Evolutionary conservation across 2,329 filamentous ascomycete species (phyloP), one percentile per base, ranked within the genome.

Genomic region (Sclerotinia borealis): DNA sequence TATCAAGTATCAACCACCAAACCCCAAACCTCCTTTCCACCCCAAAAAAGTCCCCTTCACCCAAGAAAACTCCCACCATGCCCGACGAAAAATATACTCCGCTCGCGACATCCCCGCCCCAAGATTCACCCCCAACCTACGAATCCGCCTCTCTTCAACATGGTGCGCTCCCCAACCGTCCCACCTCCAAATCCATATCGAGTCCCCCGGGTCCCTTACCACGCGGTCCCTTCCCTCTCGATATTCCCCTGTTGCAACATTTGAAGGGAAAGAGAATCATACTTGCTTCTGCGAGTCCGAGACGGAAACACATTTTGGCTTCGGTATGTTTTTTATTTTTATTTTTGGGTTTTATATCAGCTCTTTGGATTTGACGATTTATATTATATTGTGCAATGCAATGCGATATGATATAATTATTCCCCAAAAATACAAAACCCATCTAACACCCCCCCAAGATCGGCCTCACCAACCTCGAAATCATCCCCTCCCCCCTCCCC

Each of bases 281-380:
- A 69, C 87, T 99, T 34, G 95, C 95, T 59, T 97, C 93, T 2
- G 86, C 90, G 25, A 97, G 93, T 1, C 95, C 95, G 0, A 84
- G 95, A 50, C 84, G 95, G 61, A 90, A 88, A 76, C 88, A 91
- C 67, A 85, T 99, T 11, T 85, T 99, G 48, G 85, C 85, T 56
- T 88, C 89, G 77, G 86, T 89, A 76, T 48, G 72, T 69, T 43
- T 51, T 56, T 13, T 49, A 5, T 19, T 41, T 29, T 17, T 13
- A 10, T 13, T 11, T n/a, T 15, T 31, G 11, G n/a, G n/a, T n/a
- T n/a, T n/a, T n/a, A n/a, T n/a, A n/a, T n/a, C n/a, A n/a, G n/a
- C n/a, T n/a, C n/a, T n/a, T n/a, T 51, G 22, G 22, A 49, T 49
- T 25, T 49, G 22, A 22, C 13, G 13, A 13, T 49, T 22, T 19